These are phyloP conservation scores for Ophiostoma angusticollis DNA, from an alignment of 2,329 filamentous ascomycete species.

Conservation along the genomic window DNA sequence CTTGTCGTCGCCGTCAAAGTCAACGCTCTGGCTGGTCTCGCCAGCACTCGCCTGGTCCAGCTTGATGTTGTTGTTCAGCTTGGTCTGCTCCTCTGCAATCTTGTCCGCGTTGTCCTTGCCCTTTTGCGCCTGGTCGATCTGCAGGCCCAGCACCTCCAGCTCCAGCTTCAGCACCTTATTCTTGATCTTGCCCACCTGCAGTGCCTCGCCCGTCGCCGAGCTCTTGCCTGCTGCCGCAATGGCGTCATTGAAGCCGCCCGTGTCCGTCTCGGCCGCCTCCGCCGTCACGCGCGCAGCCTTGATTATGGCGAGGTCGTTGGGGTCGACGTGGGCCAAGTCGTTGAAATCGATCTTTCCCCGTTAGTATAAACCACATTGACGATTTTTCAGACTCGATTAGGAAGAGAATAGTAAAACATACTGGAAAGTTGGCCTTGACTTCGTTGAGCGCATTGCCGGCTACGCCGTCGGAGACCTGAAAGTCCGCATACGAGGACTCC, in stretches of 20 bases:
- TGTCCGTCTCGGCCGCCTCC: conserved; percentile 39
- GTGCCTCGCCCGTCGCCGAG: conserved; percentile 27
- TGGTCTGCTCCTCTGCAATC: conserved; percentile 34
- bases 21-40: conserved; percentile 23
- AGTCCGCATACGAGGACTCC: conserved; percentile 23
- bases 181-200: conserved; percentile 45
- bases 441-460: conserved; percentile 41
- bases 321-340: conserved; percentile 33
- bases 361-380: no score
- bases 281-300: conserved; percentile 34
- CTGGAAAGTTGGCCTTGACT: conserved; percentile 41
- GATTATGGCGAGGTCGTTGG: conserved; percentile 36
- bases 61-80: conserved; percentile 40
- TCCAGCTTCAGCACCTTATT: conserved; percentile 48
- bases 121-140: conserved; percentile 37
- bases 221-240: conserved; percentile 32
- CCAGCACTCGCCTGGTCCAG: conserved; percentile 23
- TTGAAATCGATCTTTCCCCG: conserved; percentile 28
- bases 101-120: conserved; percentile 29
- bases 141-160: conserved; percentile 36
- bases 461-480: conserved; percentile 37
- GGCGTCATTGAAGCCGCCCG: conserved; percentile 40
- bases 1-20: conserved; percentile 20
- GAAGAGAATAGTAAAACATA: conserved; percentile 16
- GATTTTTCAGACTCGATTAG: not conserved